A percentile compares a stretch with the other conserved stretches of the same genome.
Conservation (phyloP, 805 yeast genomes). For the Wickerhamiella lipophila region DNA sequence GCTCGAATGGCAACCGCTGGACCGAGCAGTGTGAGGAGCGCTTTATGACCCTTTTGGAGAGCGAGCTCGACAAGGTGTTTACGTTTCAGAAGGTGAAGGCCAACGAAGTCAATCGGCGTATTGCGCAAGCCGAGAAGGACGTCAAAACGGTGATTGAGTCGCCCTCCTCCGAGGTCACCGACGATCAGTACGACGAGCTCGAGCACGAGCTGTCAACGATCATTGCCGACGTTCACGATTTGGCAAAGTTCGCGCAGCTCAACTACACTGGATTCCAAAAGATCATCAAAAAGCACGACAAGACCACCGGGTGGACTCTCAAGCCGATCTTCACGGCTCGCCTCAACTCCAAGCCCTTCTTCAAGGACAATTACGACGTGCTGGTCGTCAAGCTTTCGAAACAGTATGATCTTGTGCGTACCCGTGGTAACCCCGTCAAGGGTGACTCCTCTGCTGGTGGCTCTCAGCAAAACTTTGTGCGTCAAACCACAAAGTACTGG, state of each 20-base stretch:
- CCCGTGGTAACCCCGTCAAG: slow-evolving; percentile 86
- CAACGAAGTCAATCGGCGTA: slow-evolving; percentile 72
- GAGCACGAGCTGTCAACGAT: slow-evolving; percentile 73
- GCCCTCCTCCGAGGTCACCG: slow-evolving; percentile 32
- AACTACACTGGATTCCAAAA: slow-evolving; percentile 97
- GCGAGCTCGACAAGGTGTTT: slow-evolving; percentile 84
- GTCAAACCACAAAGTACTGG: slow-evolving; percentile 99
- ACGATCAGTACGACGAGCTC: slow-evolving; percentile 57
- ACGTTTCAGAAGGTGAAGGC: slow-evolving; percentile 81
- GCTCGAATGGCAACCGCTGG: slow-evolving; percentile 49
- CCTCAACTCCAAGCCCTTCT: slow-evolving; percentile 86
- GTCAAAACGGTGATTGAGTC: slow-evolving; percentile 50
- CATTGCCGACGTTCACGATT: slow-evolving; percentile 93
- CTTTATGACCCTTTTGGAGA: slow-evolving; percentile 61
- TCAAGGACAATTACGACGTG: slow-evolving; percentile 84
- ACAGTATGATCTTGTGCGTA: slow-evolving; percentile 82
- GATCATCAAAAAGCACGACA: slow-evolving; percentile 93
- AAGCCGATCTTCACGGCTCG: slow-evolving; percentile 90
- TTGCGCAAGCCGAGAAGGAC: slow-evolving; percentile 64
- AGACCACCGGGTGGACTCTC: slow-evolving; percentile 63
- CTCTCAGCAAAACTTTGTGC: slow-evolving; percentile 89
- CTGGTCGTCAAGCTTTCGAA: slow-evolving; percentile 81
- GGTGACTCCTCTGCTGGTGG: slow-evolving; percentile 99
- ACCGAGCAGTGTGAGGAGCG: slow-evolving; percentile 65
- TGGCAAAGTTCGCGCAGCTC: slow-evolving; percentile 83